Conservation (phyloP, 2,329 filamentous ascomycete genomes). For the Aureobasidium sp. region DNA sequence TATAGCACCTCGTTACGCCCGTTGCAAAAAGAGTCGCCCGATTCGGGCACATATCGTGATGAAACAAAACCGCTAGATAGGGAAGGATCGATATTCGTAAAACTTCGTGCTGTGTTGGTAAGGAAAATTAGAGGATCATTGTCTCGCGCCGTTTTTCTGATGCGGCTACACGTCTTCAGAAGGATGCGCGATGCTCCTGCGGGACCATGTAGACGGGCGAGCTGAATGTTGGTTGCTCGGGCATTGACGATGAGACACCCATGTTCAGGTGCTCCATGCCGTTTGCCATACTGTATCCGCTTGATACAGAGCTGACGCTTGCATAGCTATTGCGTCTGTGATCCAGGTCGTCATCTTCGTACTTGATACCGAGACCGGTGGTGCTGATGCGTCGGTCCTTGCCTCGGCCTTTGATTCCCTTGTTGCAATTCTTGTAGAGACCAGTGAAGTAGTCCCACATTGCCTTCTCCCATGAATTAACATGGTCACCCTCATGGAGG, state of each 20-base stretch:
- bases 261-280: slow-evolving; percentile 9
- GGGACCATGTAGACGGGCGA: slow-evolving; percentile 3
- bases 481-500: slow-evolving; percentile 53
- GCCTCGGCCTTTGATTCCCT: slow-evolving; percentile 93
- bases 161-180: neutral
- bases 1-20: slow-evolving; percentile 1
- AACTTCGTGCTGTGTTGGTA: neutral
- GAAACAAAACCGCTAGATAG: neutral
- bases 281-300: slow-evolving; percentile 9
- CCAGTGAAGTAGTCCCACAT: slow-evolving; percentile 77
- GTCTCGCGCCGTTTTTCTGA: neutral
- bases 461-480: slow-evolving; percentile 64
- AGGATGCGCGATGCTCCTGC: slow-evolving; percentile 9
- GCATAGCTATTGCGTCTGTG: slow-evolving; percentile 14
- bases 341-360: neutral
- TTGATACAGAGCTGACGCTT: slow-evolving; percentile 5
- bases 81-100: slow-evolving; percentile 10
- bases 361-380: slow-evolving; percentile 16
- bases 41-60: neutral
- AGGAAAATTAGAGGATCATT: neutral
- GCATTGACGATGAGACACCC: slow-evolving; percentile 1
- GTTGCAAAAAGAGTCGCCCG: neutral
- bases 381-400: slow-evolving; percentile 65
- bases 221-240: slow-evolving; percentile 4
- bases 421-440: slow-evolving; percentile 97